phyloP scores from a whole-genome alignment of 1,284 basidiomycete species.

The Ganoderma resinaceum region DNA sequence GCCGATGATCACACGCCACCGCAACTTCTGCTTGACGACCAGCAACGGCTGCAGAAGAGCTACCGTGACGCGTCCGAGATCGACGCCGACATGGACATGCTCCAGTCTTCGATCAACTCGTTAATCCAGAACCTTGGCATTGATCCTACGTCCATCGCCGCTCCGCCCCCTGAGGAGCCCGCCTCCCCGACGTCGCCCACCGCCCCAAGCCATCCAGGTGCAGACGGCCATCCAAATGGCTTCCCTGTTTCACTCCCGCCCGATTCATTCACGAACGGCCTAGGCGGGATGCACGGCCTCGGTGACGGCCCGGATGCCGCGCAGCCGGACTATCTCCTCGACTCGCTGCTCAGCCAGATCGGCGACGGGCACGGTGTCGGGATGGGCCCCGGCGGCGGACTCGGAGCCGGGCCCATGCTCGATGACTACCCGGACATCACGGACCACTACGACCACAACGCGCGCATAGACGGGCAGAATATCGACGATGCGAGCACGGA shows the following conservation, averaged over 20 bases:
- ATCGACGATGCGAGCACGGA: slow-evolving; percentile 45
- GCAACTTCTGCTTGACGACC: slow-evolving; percentile 47
- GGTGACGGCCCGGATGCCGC: slow-evolving; percentile 18
- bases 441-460: slow-evolving; percentile 41
- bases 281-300: slow-evolving; percentile 21
- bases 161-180: slow-evolving; percentile 31
- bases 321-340: slow-evolving; percentile 54
- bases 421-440: slow-evolving; percentile 39
- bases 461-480: slow-evolving; percentile 37
- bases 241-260: slow-evolving; percentile 15
- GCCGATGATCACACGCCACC: slow-evolving; percentile 43
- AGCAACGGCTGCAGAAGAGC: slow-evolving; percentile 54
- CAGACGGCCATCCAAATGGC: slow-evolving; percentile 13
- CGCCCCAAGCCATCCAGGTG: slow-evolving; percentile 8
- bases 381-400: slow-evolving; percentile 23
- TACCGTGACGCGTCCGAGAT: slow-evolving; percentile 74
- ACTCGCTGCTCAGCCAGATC: slow-evolving; percentile 52
- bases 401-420: slow-evolving; percentile 2
- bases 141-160: slow-evolving; percentile 51
- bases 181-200: slow-evolving; percentile 9
- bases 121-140: slow-evolving; percentile 78
- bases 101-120: slow-evolving; percentile 76
- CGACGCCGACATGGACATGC: slow-evolving; percentile 73
- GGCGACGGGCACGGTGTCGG: slow-evolving; percentile 25
- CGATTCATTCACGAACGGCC: slow-evolving; percentile 18